phyloP scores from a whole-genome alignment of 768 basidiomycete species.

The Phanerochaete sordida region DNA sequence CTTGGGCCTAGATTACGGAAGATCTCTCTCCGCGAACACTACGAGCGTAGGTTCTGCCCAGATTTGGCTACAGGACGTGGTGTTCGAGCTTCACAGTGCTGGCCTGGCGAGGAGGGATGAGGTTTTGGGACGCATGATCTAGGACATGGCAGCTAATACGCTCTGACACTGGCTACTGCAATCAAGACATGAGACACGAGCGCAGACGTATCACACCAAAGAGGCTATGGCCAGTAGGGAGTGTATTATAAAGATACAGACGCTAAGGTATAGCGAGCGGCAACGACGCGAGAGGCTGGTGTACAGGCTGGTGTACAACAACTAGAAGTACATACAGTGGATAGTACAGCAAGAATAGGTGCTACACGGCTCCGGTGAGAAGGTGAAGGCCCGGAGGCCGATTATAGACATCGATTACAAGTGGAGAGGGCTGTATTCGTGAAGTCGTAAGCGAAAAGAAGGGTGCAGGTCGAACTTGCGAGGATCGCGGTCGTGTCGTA shows the following conservation, averaged over 20 bases:
- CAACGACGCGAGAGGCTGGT: neutral
- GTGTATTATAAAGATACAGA: neutral
- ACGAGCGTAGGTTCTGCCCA: too few relatives aligned
- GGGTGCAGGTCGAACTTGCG: neutral
- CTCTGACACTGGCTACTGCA: too few relatives aligned
- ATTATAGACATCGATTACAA: neutral
- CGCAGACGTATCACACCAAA: neutral
- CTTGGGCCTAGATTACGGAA: too few relatives aligned
- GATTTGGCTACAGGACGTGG: too few relatives aligned
- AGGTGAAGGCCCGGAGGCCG: neutral
- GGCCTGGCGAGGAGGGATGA: too few relatives aligned
- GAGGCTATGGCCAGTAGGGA: neutral
- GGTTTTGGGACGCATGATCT: too few relatives aligned
- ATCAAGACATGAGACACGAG: too few relatives aligned
- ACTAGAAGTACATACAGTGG: neutral
- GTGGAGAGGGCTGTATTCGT: neutral
- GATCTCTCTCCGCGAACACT: too few relatives aligned
- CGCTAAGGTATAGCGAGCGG: neutral
- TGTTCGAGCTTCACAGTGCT: too few relatives aligned
- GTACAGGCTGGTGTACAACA: neutral
- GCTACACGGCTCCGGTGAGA: neutral
- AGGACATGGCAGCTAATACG: too few relatives aligned
- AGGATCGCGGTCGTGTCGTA: neutral
- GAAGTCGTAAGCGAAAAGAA: neutral
- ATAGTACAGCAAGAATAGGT: neutral